Conservation (phyloP, 192 early-diverging fungal species). For the Coemansia sp. region DNA sequence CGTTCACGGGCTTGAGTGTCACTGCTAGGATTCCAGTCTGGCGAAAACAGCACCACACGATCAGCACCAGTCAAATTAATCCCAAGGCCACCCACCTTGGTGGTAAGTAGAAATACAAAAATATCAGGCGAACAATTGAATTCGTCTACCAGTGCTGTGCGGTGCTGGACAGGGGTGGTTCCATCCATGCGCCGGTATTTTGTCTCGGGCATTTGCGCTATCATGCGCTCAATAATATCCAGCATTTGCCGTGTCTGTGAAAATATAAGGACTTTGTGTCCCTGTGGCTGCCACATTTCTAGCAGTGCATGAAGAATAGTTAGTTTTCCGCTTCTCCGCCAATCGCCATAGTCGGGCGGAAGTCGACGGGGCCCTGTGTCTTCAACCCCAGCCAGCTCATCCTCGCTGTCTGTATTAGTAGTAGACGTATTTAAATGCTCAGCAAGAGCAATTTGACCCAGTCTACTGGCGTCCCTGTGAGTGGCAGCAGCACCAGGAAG, state of each 20-base stretch:
- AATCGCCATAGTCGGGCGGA: constrained; percentile 47
- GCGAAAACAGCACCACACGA: constrained; percentile 92
- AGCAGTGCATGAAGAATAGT: constrained; percentile 82
- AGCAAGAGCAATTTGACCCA: constrained; percentile 4
- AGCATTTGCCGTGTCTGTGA: constrained; percentile 93
- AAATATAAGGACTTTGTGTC: constrained; percentile 87
- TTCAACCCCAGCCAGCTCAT: constrained; percentile 1
- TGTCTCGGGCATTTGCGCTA: constrained; percentile 55
- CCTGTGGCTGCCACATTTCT: constrained; percentile 79
- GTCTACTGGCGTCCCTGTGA: constrained; percentile 21
- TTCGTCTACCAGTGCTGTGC: constrained; percentile 81
- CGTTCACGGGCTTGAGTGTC: constrained; percentile 95
- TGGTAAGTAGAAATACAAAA: constrained; percentile 93
- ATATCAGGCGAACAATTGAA: constrained; percentile 72
- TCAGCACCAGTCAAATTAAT: constrained; percentile 94
- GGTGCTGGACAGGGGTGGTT: constrained; percentile 82
- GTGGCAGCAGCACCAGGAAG: constrained; percentile 20
- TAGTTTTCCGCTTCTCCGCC: constrained; percentile 76
- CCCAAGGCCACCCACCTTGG: constrained; percentile 94
- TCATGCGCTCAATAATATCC: constrained; percentile 85
- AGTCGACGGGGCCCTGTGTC: background rate
- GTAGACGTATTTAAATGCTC: background rate
- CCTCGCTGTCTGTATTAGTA: constrained; percentile 14
- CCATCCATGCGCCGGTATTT: constrained; percentile 93
- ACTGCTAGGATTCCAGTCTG: constrained; percentile 98